phyloP scores from a whole-genome alignment of 176 grass and related monocot genomes.

The Oryza nivara region DNA sequence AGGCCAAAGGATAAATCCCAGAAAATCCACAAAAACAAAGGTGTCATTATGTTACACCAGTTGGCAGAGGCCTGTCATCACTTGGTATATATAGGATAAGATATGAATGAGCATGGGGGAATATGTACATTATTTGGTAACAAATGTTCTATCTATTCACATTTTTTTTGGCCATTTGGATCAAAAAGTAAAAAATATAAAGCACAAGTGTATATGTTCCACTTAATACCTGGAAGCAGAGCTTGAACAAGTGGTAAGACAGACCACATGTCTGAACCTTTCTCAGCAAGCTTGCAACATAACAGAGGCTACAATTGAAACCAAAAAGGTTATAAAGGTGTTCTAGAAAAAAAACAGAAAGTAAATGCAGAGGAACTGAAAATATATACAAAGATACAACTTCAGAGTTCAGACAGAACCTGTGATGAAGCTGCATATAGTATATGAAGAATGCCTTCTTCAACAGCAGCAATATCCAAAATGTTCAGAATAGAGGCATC shows the following conservation, averaged over 20 bases:
- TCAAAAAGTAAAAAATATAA: conserved; percentile 21
- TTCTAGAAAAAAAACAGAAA: conserved; percentile 21
- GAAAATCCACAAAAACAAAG: conserved; percentile 15
- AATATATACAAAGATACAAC: conserved; percentile 27
- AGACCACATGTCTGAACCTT: conserved; percentile 78
- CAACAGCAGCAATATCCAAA: conserved; percentile 85
- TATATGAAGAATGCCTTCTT: conserved; percentile 97
- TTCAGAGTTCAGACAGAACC: conserved; percentile 41
- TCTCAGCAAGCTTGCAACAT: conserved; percentile 76
- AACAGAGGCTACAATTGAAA: conserved; percentile 70
- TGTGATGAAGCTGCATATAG: conserved; percentile 83
- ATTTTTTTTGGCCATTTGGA: background rate
- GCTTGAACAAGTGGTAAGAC: conserved; percentile 93
- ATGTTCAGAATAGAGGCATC: conserved; percentile 78
- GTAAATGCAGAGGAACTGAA: conserved; percentile 13
- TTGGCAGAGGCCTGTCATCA: conserved; percentile 4
- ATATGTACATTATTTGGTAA: background rate
- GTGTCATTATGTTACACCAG: background rate
- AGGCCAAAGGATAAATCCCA: background rate
- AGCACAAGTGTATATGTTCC: conserved; percentile 23
- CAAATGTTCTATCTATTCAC: conserved; percentile 21
- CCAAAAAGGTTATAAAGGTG: conserved; percentile 40
- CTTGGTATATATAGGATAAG: conserved; percentile 24
- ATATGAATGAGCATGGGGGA: conserved; percentile 25
- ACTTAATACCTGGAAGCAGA: conserved; percentile 80